These are phyloP conservation scores for Podospora bellae-mahoneyi DNA, from an alignment of 495 filamentous ascomycete genomes.

Conservation along the genomic window DNA sequence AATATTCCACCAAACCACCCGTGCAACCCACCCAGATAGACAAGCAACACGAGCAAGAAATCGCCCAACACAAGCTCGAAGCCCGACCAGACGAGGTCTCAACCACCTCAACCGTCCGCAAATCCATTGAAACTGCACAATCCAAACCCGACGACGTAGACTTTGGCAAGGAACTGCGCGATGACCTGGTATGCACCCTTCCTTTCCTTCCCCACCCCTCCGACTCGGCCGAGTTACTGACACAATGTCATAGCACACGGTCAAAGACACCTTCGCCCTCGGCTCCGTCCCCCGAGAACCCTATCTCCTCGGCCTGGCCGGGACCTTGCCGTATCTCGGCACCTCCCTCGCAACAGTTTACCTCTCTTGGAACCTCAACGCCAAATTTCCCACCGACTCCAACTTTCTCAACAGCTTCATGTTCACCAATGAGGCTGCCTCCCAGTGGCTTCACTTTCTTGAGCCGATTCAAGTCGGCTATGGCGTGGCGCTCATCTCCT, in stretches of 20 bases:
- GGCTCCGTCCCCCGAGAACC: constrained; percentile 74
- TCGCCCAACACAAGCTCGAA: constrained; percentile 50
- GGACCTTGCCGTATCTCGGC: constrained; percentile 83
- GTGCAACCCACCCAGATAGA: constrained; percentile 40
- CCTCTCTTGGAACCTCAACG: constrained; percentile 77
- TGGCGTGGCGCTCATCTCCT: constrained; percentile 91
- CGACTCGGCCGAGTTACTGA: not conserved
- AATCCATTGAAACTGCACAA: constrained; percentile 45
- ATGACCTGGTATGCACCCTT: constrained; percentile 63
- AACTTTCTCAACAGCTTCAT: constrained; percentile 49
- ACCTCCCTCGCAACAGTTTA: constrained; percentile 87
- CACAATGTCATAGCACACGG: constrained; percentile 56
- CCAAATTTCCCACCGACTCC: constrained; percentile 59
- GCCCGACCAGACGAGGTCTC: constrained; percentile 57
- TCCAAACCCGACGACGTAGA: constrained; percentile 49
- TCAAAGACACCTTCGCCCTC: constrained; percentile 86
- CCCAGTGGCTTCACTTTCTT: constrained; percentile 69
- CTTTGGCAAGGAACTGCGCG: constrained; percentile 64
- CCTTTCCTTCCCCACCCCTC: not conserved
- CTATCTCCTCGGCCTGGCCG: constrained; percentile 77
- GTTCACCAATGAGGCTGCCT: constrained; percentile 67
- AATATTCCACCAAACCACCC: constrained; percentile 29
- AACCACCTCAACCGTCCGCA: constrained; percentile 53
- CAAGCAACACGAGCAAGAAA: constrained; percentile 49
- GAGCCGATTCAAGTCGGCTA: constrained; percentile 93